These are phyloP conservation scores for Homolaphlyctis polyrhiza DNA, from an alignment of 371 early-diverging fungal genomes.

Conservation along the genomic window DNA sequence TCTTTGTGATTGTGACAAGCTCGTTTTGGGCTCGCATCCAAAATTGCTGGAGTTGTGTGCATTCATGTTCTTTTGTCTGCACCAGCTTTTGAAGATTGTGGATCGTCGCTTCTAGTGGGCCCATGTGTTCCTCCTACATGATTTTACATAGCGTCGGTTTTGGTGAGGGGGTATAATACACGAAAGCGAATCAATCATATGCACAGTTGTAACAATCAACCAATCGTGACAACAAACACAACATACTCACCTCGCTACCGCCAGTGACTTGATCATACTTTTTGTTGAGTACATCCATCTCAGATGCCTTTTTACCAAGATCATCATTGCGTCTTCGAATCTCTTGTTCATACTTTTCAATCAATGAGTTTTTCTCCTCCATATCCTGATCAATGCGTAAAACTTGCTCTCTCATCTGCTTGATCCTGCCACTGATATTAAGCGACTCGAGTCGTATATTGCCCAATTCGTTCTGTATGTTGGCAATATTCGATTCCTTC, in stretches of 20 bases:
- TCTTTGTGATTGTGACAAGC: constrained; percentile 39
- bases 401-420: constrained; percentile 27
- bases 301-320: constrained; percentile 46
- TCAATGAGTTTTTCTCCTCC: constrained; percentile 31
- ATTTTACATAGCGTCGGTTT: too few species aligned
- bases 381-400: constrained; percentile 29
- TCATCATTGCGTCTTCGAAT: constrained; percentile 47
- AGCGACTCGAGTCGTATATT: constrained; percentile 33
- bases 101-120: constrained; percentile 54
- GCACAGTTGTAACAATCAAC: too few species aligned
- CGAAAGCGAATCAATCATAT: too few species aligned
- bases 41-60: constrained; percentile 42
- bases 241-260: constrained; percentile 26
- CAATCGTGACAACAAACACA: not conserved
- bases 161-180: too few species aligned
- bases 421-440: constrained; percentile 18
- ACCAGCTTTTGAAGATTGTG: constrained; percentile 44
- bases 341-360: constrained; percentile 54
- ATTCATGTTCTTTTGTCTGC: constrained; percentile 41
- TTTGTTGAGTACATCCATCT: constrained; percentile 52
- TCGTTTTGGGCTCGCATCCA: constrained; percentile 55
- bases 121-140: constrained; percentile 38
- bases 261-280: constrained; percentile 44
- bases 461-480: constrained; percentile 40
- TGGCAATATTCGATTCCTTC: constrained; percentile 41